Conservation (phyloP, 495 filamentous ascomycete genomes). For the Copromyces sp. region DNA sequence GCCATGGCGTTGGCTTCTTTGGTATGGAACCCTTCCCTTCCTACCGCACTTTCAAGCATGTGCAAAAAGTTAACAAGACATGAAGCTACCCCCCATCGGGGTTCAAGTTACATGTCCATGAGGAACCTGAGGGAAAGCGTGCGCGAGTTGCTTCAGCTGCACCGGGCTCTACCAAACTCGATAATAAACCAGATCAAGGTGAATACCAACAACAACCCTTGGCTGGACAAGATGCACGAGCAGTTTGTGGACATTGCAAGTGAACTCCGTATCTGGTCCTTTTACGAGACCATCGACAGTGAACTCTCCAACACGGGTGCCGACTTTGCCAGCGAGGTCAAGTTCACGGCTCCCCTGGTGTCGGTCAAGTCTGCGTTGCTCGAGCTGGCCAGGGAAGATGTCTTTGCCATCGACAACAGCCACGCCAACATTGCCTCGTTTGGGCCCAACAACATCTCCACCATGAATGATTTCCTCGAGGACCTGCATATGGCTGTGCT, state of each 20-base stretch:
- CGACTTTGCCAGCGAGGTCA: slow-evolving; percentile 20
- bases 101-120: slow-evolving; percentile 55
- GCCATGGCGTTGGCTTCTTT: slow-evolving; percentile 54
- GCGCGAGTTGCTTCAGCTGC: slow-evolving; percentile 42
- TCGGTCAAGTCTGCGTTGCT: slow-evolving; percentile 52
- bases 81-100: slow-evolving; percentile 50
- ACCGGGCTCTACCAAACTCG: slow-evolving; percentile 39
- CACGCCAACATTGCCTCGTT: slow-evolving; percentile 50
- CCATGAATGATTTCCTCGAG: slow-evolving; percentile 38
- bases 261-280: slow-evolving; percentile 58
- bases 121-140: slow-evolving; percentile 46
- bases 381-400: slow-evolving; percentile 44
- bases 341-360: slow-evolving; percentile 48
- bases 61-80: slow-evolving; percentile 3
- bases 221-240: slow-evolving; percentile 41
- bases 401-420: slow-evolving; percentile 46
- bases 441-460: slow-evolving; percentile 39
- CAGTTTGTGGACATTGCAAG: slow-evolving; percentile 49
- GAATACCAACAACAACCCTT: slow-evolving; percentile 23
- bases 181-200: slow-evolving; percentile 41
- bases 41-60: not conserved
- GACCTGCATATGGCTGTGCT: slow-evolving; percentile 37
- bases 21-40: slow-evolving; percentile 21
- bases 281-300: slow-evolving; percentile 55
- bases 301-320: slow-evolving; percentile 36